Evolutionary conservation across 805 yeast genomes (phyloP), one percentile per base, ranked within the genome.

Genomic region (Candida sithepensis): DNA sequence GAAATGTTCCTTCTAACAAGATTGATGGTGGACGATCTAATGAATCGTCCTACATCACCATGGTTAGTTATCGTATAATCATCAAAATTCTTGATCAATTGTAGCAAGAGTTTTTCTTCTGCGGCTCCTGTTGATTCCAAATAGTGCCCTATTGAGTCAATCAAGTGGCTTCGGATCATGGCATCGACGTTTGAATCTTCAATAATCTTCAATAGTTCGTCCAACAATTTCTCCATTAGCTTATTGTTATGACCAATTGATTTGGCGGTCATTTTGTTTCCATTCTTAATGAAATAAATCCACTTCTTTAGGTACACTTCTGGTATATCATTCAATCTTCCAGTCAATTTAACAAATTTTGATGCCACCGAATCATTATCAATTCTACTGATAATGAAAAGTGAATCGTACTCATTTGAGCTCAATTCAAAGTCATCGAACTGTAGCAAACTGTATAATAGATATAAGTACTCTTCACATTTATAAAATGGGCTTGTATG

Each of bases 21-120:
- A 5, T 54, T 33, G 2, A 85, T 60, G 1, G 83, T 70, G 0
- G 83, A 47, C 5, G 40, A 37, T 41, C 98, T 69, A 1, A 89
- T 77, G 56, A 81, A 76, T 41, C 88, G 79, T 2, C 98, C 98
- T n/a, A 90, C 91, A 67, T 91, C 98, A 9, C 98, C 98, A 58
- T 88, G 85, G 23, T 79, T 79, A 0, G 92, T 86, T 2, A 77
- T 68, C 0, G 96, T 79, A 61, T 90, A 89, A 57, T 91, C 97
- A 51, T 84, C 83, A 13, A 92, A 64, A 30, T 79, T 75, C 1
- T 51, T 53, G 1, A 75, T 39, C 4, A 73, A 40, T 3, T 36
- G 16, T 3, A 42, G 14, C 42, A 51, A 33, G 23, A 50, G 33
- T n/a, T 19, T 4, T 6, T 13, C 18, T 46, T 57, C 16, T 1